Conservation (phyloP, 768 basidiomycete genomes). For the Hygrocybe punicea region DNA sequence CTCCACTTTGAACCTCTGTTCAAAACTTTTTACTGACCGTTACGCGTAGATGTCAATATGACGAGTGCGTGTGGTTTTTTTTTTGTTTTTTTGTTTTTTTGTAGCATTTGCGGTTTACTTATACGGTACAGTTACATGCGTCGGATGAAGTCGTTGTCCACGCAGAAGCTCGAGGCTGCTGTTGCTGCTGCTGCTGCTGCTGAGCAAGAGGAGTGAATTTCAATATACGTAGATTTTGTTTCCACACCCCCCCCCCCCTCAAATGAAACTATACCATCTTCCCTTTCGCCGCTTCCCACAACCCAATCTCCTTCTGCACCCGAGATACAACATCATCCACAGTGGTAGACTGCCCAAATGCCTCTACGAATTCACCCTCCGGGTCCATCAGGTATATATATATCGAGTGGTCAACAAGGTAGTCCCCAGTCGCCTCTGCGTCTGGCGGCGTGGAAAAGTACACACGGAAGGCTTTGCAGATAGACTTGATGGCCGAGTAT, state of each 20-base stretch:
- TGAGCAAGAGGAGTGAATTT: background rate
- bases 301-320: constrained; percentile 6
- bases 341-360: constrained; percentile 83
- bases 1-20: background rate
- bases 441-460: constrained; percentile 96
- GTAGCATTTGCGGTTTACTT: no score
- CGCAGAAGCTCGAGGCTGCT: constrained; percentile 53
- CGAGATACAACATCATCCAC: constrained; percentile 60
- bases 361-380: constrained; percentile 88
- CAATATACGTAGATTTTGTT: no score
- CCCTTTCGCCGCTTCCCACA: background rate
- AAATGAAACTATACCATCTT: background rate
- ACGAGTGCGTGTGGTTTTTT: constrained; percentile 62
- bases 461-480: constrained; percentile 94
- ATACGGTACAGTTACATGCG: constrained; percentile 65
- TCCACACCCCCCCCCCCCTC: no score
- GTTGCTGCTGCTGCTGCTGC: constrained; percentile 14
- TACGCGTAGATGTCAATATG: constrained; percentile 91
- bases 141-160: constrained; percentile 80
- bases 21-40: no score
- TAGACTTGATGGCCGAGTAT: constrained; percentile 76
- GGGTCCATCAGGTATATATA: constrained; percentile 99
- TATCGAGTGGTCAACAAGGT: constrained; percentile 95
- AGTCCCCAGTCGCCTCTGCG: constrained; percentile 86
- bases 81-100: no score